Evolutionary conservation across 176 grass and related monocot species (phyloP), one percentile per base, ranked within the genome.

Genomic region (Paspalum vaginatum): DNA sequence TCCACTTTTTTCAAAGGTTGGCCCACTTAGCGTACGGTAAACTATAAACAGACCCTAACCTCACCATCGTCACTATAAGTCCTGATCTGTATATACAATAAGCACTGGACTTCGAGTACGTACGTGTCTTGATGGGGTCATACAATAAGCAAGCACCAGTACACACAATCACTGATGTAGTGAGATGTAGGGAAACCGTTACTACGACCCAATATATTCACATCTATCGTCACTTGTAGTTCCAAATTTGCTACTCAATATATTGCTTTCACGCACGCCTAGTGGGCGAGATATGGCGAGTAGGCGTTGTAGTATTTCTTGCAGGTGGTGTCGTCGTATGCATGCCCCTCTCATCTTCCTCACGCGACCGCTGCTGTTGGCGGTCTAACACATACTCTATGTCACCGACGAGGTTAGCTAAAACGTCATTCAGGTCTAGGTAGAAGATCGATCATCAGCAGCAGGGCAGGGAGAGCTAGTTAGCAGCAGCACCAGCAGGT

Each of bases 351-450:
- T 60, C 74, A 9, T 88, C 59, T 59, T 78, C 4, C 60, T 73
- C 68, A 53, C 3, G 43, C 43, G 21, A 74, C 52, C 58, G 42
- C 18, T 38, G 22, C n/a, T 79, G 20, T 57, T 9, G 9, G 55
- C 52, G 16, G 60, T 17, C 63, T 42, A 72, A 67, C 86, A 60
- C n/a, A n/a, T n/a, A n/a, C n/a, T n/a, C n/a, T 53, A 32, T 32
- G 81, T 74, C 76, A 75, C 53, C 53, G 16, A 63, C 69, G 76
- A 71, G 51, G 71, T 80, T 81, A 89, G 87, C 87, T 85, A 59
- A 51, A 60, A 72, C 67, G 83, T 85, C 87, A 72, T 44, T 77
- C n/a, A 49, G 17, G 71, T 81, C 20, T 76, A 77, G 82, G 87
- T 81, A 71, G 48, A 14, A 58, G 27, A 77, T 78, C 32, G 32